Evolutionary conservation across 2,329 filamentous ascomycete genomes (phyloP).

Genomic region (Aspergillus jensenii): DNA sequence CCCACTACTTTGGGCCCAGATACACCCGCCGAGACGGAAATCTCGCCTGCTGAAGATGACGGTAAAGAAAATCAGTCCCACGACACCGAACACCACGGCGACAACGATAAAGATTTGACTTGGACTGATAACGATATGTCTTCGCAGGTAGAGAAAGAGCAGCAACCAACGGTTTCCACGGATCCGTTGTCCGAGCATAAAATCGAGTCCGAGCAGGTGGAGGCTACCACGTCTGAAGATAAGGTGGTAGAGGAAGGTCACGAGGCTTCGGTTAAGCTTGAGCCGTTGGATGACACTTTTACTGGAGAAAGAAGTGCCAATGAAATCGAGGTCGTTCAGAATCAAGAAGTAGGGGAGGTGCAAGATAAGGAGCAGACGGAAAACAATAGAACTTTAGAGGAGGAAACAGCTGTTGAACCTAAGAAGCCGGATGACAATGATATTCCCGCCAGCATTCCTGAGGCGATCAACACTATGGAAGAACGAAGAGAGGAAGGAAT

Average conservation of each 20-base stretch:
- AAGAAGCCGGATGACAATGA: neutral
- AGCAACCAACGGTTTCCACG: slow-evolving; percentile 34
- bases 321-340: neutral
- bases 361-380: neutral
- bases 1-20: slow-evolving; percentile 18
- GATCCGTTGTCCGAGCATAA: slow-evolving; percentile 32
- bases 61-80: slow-evolving; percentile 48
- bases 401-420: neutral
- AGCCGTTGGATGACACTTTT: slow-evolving; percentile 2
- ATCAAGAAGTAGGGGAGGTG: neutral
- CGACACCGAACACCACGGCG: slow-evolving; percentile 37
- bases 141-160: slow-evolving; percentile 45
- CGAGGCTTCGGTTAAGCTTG: slow-evolving; percentile 2
- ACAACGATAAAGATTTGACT: slow-evolving; percentile 38
- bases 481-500: slow-evolving; percentile 17
- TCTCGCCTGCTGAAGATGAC: slow-evolving; percentile 40
- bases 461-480: neutral
- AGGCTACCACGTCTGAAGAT: neutral
- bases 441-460: neutral
- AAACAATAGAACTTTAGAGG: neutral
- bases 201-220: slow-evolving; percentile 17
- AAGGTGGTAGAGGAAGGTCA: slow-evolving; percentile 5
- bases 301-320: neutral
- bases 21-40: slow-evolving; percentile 26
- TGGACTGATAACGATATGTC: slow-evolving; percentile 47